Evolutionary conservation across 495 filamentous ascomycete species (phyloP).

Genomic region (Penicillium bialowiezense): DNA sequence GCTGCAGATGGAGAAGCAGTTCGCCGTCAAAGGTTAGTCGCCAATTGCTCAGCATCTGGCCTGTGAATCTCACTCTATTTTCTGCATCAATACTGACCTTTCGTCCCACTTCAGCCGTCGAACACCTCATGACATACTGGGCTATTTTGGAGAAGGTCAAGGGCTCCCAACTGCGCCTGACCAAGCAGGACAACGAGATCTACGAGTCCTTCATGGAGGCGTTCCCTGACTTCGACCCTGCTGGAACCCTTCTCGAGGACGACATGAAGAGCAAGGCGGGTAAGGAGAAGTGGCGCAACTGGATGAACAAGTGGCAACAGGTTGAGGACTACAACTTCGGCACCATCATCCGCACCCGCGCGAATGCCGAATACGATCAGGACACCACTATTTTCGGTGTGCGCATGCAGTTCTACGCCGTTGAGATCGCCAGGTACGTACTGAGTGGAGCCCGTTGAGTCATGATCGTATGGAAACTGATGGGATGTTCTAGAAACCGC

Average conservation of each 20-base stretch:
- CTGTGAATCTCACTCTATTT: too few relatives aligned
- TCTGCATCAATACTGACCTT: conserved; percentile 15
- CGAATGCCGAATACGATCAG: conserved; percentile 80
- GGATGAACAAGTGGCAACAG: conserved; percentile 90
- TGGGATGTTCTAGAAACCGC: conserved; percentile 58
- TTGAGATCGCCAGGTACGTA: conserved; percentile 83
- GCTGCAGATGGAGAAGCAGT: conserved; percentile 94
- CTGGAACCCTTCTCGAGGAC: conserved; percentile 78
- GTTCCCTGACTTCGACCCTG: conserved; percentile 90
- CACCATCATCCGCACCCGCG: conserved; percentile 77
- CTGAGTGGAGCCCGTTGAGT: conserved; percentile 7
- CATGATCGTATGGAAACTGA: neutral
- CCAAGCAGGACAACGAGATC: conserved; percentile 93
- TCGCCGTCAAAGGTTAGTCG: conserved; percentile 85
- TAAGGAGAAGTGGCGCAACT: conserved; percentile 94
- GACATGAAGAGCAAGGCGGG: conserved; percentile 96
- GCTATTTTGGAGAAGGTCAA: conserved; percentile 84
- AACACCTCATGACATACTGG: conserved; percentile 97
- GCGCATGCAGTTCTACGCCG: conserved; percentile 97
- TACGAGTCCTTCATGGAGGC: conserved; percentile 77
- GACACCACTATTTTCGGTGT: conserved; percentile 83
- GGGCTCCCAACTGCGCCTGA: conserved; percentile 83
- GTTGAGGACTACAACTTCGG: conserved; percentile 97
- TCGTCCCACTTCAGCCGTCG: conserved; percentile 59
- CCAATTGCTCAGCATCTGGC: neutral